A percentile compares a stretch with the other conserved stretches of the same genome.
These are phyloP conservation scores for Globisporangium middletonii DNA, from an alignment of 352 stramenopile genomes.

Conservation along the genomic window DNA sequence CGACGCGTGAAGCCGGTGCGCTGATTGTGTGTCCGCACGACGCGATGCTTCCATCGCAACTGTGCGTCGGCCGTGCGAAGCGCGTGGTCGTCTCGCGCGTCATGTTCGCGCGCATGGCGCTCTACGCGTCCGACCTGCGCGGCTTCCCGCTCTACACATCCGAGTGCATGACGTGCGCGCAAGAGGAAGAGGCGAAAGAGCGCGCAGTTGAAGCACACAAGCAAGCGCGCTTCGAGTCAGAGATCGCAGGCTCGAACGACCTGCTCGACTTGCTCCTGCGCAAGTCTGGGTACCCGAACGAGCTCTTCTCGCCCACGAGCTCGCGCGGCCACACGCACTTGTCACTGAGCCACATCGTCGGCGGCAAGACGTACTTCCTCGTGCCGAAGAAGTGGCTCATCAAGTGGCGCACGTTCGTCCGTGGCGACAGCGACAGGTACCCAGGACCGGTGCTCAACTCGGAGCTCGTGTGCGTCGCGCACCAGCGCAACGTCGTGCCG, in stretches of 20 bases:
- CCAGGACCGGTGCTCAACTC: constrained; percentile 77
- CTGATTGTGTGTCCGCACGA: constrained; percentile 69
- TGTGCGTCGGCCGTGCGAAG: constrained; percentile 56
- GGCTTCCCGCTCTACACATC: constrained; percentile 41
- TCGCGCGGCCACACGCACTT: constrained; percentile 44
- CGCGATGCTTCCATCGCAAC: constrained; percentile 37
- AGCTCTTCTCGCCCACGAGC: constrained; percentile 64
- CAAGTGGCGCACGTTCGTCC: constrained; percentile 73
- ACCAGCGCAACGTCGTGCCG: constrained; percentile 74
- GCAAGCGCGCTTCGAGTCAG: constrained; percentile 50
- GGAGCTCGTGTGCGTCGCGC: constrained; percentile 72
- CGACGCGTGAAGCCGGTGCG: constrained; percentile 30
- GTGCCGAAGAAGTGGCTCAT: constrained; percentile 84
- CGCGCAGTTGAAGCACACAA: constrained; percentile 46
- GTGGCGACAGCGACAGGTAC: constrained; percentile 42
- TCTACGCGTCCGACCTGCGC: constrained; percentile 54
- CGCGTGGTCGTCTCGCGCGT: constrained; percentile 47
- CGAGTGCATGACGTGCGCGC: constrained; percentile 54
- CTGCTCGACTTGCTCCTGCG: constrained; percentile 69
- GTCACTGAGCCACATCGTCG: constrained; percentile 28
- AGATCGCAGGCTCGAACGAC: constrained; percentile 57
- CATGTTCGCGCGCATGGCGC: constrained; percentile 37
- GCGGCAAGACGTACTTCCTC: constrained; percentile 67
- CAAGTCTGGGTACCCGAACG: constrained; percentile 73
- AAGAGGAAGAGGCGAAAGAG: constrained; percentile 48